Base-by-base conservation (phyloP, 2,329 filamentous ascomycete genomes). In the Botrytis deweyae region DNA sequence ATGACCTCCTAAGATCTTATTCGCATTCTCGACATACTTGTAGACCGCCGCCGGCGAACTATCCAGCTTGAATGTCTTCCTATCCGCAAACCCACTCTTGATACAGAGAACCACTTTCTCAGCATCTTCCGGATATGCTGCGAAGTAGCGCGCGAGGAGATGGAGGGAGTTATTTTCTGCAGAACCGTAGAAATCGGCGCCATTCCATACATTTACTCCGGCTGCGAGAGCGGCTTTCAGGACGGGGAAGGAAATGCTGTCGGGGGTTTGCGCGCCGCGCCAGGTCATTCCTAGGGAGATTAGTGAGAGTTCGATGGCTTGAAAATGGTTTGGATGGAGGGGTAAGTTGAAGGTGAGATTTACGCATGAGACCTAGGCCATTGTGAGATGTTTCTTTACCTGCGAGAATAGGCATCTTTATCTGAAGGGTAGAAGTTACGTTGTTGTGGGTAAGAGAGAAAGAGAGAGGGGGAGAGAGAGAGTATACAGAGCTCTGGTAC, bases 281-380 rank as follows among this genome's bases (percentile, higher is more conserved):
- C 49, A 52, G 49, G 49, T 52, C 49, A 52, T 52, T 14, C 49
- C 49, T 52, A 1, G 0, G 49, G 49, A 7, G 10, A n/a, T n/a
- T 0, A n/a, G 25, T n/a, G 25, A 52, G 25, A 0, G 49, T n/a
- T 52, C 25, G 3, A 14, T 5, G 49, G 14, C 49, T 52, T n/a
- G 49, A 6, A 0, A 52, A n/a, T 4, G 1, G 0, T n/a, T 14
- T 12, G 10, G 0, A 16, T 52, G 49, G 10, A 7, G 5, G n/a
- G 4, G 14, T 5, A 6, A 52, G 25, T 14, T 16, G 40, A 14
- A 6, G 12, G 1, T 52, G 49, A n/a, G 25, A n/a, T 25, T 52
- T 52, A 52, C 49, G 49, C 49, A 52, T 52, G 49, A 52, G 49
- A 7, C 49, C 49, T n/a, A 52, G 49, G 10, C 49, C 49, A 14